Percentiles rank a stretch among this genome's conserved stretches.
These are phyloP conservation scores for Saccharomyces uvarum DNA, from an alignment of 1,139 yeast species.

Conservation along the genomic window DNA sequence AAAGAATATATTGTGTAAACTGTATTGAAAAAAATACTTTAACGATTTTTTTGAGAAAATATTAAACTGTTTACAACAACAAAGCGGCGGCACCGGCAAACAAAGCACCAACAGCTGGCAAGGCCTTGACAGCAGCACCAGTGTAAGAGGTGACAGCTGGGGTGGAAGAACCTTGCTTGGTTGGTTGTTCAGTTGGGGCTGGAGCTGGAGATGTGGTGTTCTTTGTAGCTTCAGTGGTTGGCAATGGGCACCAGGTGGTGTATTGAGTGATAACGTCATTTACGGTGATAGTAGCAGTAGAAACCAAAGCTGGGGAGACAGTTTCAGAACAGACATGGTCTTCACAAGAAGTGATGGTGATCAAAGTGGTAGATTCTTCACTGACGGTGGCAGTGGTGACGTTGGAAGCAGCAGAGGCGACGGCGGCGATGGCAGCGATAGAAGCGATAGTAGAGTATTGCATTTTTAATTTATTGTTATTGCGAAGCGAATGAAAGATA, in stretches of 20 bases:
- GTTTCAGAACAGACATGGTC: slow-evolving; percentile 29
- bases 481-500: slow-evolving; percentile 24
- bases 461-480: slow-evolving; percentile 22
- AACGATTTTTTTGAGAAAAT: neutral
- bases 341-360: slow-evolving; percentile 46
- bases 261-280: slow-evolving; percentile 29
- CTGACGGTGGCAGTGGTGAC: slow-evolving; percentile 34
- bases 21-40: neutral
- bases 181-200: slow-evolving; percentile 5
- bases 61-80: slow-evolving; percentile 26
- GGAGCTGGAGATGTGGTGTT: slow-evolving; percentile 6
- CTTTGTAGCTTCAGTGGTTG: slow-evolving; percentile 14
- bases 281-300: slow-evolving; percentile 32
- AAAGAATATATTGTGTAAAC: neutral
- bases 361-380: slow-evolving; percentile 34
- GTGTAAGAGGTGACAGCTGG: slow-evolving; percentile 20
- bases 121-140: slow-evolving; percentile 33
- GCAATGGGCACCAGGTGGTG: slow-evolving; percentile 34
- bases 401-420: slow-evolving; percentile 32
- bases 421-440: slow-evolving; percentile 31
- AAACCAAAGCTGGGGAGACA: slow-evolving; percentile 32
- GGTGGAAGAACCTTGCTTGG: slow-evolving; percentile 5
- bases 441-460: slow-evolving; percentile 34
- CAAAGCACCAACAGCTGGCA: slow-evolving; percentile 36
- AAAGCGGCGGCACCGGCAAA: slow-evolving; percentile 35